These are phyloP conservation scores for Xylariaceae sp. DNA, from an alignment of 2,329 filamentous ascomycete species.

Conservation along the genomic window DNA sequence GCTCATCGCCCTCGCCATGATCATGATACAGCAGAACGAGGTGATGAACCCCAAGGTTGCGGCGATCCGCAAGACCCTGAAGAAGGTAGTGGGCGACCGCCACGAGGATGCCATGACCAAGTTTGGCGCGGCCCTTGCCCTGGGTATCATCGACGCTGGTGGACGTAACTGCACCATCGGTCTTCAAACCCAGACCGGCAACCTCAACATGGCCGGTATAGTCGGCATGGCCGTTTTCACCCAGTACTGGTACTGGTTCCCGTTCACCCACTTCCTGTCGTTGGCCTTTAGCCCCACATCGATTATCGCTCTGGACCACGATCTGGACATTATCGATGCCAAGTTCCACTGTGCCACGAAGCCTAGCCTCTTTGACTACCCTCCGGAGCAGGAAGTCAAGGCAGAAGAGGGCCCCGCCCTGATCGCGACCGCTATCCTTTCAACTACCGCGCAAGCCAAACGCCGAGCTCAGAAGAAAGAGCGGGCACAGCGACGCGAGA, in stretches of 20 bases:
- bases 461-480: conserved; percentile 93
- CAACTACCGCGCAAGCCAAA: conserved; percentile 95
- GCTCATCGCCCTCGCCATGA: conserved; percentile 93
- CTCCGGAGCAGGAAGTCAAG: conserved; percentile 95
- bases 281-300: conserved; percentile 96
- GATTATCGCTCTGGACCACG: conserved; percentile 91
- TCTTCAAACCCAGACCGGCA: conserved; percentile 95
- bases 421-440: conserved; percentile 93
- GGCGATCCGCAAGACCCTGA: conserved; percentile 86
- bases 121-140: conserved; percentile 89
- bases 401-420: conserved; percentile 89
- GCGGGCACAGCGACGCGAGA: conserved; percentile 83
- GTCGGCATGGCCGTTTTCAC: conserved; percentile 98
- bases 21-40: conserved; percentile 99
- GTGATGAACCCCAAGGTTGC: conserved; percentile 97
- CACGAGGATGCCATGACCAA: conserved; percentile 99
- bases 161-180: conserved; percentile 98
- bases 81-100: conserved; percentile 90
- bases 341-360: conserved; percentile 95
- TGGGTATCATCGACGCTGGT: conserved; percentile 97
- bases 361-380: conserved; percentile 96
- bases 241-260: conserved; percentile 99
- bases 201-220: conserved; percentile 97
- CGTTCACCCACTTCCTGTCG: conserved; percentile 94
- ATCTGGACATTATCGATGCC: conserved; percentile 90